Percentiles rank a stretch among this genome's conserved stretches.
These are phyloP conservation scores for Staphylotrichum longicolle DNA, from an alignment of 495 filamentous ascomycete genomes.

Conservation along the genomic window DNA sequence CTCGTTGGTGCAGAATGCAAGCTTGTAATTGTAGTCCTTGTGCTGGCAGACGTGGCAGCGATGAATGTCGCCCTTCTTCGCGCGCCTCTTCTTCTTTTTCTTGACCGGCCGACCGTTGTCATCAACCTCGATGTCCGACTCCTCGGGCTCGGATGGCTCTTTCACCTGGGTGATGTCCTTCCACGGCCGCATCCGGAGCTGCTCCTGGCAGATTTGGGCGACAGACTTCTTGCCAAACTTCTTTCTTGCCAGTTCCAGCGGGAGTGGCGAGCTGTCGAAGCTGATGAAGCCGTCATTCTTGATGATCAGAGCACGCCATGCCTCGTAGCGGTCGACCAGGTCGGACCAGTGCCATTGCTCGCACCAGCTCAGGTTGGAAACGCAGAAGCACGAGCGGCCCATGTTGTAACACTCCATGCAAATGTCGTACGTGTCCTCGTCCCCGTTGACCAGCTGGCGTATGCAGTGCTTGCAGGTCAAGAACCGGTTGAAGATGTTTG, in stretches of 20 bases:
- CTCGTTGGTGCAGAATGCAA: constrained; percentile 65
- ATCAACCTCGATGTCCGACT: constrained; percentile 46
- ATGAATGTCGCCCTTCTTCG: constrained; percentile 48
- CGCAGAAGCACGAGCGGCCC: constrained; percentile 85
- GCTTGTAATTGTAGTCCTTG: constrained; percentile 73
- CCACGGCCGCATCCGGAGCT: constrained; percentile 69
- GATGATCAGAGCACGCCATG: constrained; percentile 75
- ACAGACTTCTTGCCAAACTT: constrained; percentile 67
- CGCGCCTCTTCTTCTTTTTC: constrained; percentile 43
- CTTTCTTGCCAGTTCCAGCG: constrained; percentile 62
- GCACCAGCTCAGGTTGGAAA: constrained; percentile 82
- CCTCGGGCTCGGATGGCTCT: constrained; percentile 22
- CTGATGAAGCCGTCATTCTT: constrained; percentile 60
- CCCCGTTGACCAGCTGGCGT: constrained; percentile 53
- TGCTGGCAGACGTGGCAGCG: constrained; percentile 79
- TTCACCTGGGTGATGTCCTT: constrained; percentile 52
- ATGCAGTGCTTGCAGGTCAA: constrained; percentile 81
- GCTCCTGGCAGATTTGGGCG: constrained; percentile 86
- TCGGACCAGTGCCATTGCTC: constrained; percentile 87
- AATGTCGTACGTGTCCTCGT: constrained; percentile 82
- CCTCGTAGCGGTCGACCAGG: constrained; percentile 72
- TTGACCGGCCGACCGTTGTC: constrained; percentile 51
- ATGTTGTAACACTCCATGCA: constrained; percentile 97
- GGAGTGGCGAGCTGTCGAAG: constrained; percentile 57
- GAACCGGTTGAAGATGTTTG: constrained; percentile 97